These are phyloP conservation scores for Solanum chaucha DNA, from an alignment of 257 asterid species.

Conservation along the genomic window DNA sequence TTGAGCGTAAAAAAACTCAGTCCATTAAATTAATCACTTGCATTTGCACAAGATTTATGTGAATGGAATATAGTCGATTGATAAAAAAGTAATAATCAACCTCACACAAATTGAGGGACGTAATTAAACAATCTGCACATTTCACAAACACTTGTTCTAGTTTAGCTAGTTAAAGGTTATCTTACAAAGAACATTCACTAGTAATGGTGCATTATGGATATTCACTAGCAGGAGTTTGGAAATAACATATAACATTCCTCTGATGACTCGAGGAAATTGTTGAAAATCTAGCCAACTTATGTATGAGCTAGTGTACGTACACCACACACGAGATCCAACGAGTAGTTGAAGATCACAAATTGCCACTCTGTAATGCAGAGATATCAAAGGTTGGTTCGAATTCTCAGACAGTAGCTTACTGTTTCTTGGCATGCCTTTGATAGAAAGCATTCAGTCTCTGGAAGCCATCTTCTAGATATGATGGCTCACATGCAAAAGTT, in stretches of 20 bases:
- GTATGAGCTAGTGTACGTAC: not conserved
- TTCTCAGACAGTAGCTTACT: slow-evolving; percentile 11
- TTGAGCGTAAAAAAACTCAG: no score
- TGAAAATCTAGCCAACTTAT: not conserved
- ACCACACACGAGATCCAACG: slow-evolving; percentile 2
- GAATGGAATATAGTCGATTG: no score
- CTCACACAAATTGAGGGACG: no score
- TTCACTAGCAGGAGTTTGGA: no score
- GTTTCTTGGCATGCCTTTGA: slow-evolving; percentile 55
- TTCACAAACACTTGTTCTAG: no score
- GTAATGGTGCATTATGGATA: not conserved
- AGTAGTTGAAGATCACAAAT: slow-evolving; percentile 1
- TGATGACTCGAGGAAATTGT: not conserved
- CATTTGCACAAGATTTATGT: no score
- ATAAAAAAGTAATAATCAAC: no score
- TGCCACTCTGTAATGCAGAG: not conserved
- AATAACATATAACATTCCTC: not conserved
- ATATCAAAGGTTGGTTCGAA: not conserved
- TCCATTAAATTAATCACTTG: no score
- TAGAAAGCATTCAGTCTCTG: slow-evolving; percentile 51
- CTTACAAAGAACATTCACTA: not conserved
- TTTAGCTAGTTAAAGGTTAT: no score
- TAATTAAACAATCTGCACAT: no score
- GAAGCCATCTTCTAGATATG: slow-evolving; percentile 55
- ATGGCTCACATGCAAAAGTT: slow-evolving; percentile 59